Conservation (phyloP, 305 asterid species). For the Fraxinus sp. region DNA sequence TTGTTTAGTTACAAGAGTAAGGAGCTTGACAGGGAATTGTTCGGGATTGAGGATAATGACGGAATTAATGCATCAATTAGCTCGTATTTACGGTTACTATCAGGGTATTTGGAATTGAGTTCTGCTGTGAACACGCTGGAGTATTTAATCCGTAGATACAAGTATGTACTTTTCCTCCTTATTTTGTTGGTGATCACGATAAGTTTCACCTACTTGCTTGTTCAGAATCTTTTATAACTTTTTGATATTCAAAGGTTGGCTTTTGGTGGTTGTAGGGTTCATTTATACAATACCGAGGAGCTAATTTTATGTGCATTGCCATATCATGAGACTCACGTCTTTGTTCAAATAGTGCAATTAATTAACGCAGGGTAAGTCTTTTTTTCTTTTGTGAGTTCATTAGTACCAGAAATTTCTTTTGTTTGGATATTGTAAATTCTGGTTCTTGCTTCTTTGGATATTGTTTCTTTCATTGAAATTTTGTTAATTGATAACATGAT, state of each 20-base stretch:
- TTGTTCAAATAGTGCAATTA: conserved; percentile 73
- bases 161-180: conserved; percentile 35
- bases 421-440: conserved; percentile 6
- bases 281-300: conserved; percentile 67
- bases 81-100: conserved; percentile 64
- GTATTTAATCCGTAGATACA: conserved; percentile 87
- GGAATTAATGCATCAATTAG: conserved; percentile 52
- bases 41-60: conserved; percentile 59
- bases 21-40: conserved; percentile 78
- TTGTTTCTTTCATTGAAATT: neutral
- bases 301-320: conserved; percentile 86
- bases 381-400: neutral
- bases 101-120: conserved; percentile 59
- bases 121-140: conserved; percentile 75
- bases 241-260: neutral
- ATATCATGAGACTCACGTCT: conserved; percentile 78
- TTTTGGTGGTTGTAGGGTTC: conserved; percentile 53
- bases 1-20: conserved; percentile 71
- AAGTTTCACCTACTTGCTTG: conserved; percentile 12
- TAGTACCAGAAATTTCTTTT: neutral
- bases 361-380: conserved; percentile 64
- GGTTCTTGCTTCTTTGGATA: neutral
- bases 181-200: conserved; percentile 10
- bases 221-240: conserved; percentile 8
- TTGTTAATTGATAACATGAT: neutral